A percentile compares a stretch with the other conserved stretches of the same genome.
Conservation (phyloP, 225 moss, liverwort and hornwort species). For the Bryoerythrophyllum caledonicum region DNA sequence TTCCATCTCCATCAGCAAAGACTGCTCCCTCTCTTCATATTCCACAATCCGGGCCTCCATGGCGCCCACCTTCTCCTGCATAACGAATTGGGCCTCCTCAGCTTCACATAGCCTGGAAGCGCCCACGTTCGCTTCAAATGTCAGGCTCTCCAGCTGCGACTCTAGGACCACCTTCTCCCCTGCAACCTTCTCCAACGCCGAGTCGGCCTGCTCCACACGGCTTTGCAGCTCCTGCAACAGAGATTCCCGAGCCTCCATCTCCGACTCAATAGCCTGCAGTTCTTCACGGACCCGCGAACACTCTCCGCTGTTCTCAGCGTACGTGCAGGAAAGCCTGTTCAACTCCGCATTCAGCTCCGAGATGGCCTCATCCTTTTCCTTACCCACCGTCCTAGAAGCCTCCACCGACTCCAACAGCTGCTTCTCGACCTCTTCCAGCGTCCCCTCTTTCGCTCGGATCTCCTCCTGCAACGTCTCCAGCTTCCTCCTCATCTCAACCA, state of each 20-base stretch:
- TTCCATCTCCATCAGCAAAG: conserved; percentile 44
- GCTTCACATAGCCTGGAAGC: too few relatives aligned
- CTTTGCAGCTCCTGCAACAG: conserved; percentile 27
- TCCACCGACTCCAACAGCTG: conserved; percentile 33
- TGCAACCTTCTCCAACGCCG: conserved; percentile 32
- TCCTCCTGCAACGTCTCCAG: conserved; percentile 35
- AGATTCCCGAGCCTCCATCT: conserved; percentile 22
- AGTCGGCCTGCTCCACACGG: conserved; percentile 14
- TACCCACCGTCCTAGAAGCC: conserved; percentile 16
- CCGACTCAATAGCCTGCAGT: conserved; percentile 25
- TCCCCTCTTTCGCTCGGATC: conserved; percentile 34
- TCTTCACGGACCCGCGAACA: conserved; percentile 26
- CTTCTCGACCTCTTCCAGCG: conserved; percentile 32
- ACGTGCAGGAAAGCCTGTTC: conserved; percentile 24
- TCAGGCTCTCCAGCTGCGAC: too few relatives aligned
- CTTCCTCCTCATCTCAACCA: conserved; percentile 34
- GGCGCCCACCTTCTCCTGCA: conserved; percentile 33
- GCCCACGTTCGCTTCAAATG: too few relatives aligned
- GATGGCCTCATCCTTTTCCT: conserved; percentile 43
- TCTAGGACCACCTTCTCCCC: too few relatives aligned
- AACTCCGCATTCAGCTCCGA: conserved; percentile 36
- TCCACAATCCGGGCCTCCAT: conserved; percentile 39
- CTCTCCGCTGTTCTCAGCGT: conserved; percentile 32
- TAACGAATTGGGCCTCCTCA: conserved; percentile 30
- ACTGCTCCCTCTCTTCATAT: conserved; percentile 40